Percentiles rank a stretch among this genome's conserved stretches.
phyloP scores from a whole-genome alignment of 148 eudicot genomes.

The Pharnaceum exiguum region DNA sequence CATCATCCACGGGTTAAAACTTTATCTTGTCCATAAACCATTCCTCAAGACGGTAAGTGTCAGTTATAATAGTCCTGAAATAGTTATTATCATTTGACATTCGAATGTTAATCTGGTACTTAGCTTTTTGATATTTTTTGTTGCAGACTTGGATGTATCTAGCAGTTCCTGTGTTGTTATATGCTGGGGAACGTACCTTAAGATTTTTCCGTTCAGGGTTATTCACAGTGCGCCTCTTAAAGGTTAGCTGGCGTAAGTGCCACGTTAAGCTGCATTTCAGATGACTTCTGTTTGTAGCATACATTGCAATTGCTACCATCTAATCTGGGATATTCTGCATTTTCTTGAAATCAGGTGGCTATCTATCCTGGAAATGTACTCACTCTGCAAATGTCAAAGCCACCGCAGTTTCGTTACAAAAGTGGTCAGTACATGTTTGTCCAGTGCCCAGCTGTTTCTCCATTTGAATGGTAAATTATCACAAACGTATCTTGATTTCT shows the following conservation, averaged over 20 bases:
- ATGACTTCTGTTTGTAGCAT: background rate
- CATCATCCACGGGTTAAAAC: slow-evolving; percentile 57
- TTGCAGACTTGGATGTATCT: slow-evolving; percentile 95
- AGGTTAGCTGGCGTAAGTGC: slow-evolving; percentile 39
- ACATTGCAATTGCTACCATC: background rate
- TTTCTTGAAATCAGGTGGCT: slow-evolving; percentile 49
- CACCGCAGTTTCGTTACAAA: slow-evolving; percentile 74
- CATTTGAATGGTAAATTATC: slow-evolving; percentile 78
- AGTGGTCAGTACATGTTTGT: slow-evolving; percentile 99
- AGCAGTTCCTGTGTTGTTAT: slow-evolving; percentile 80
- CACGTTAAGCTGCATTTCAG: background rate
- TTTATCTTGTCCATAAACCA: slow-evolving; percentile 69
- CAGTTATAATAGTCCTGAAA: background rate
- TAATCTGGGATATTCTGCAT: background rate
- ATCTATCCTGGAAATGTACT: slow-evolving; percentile 89
- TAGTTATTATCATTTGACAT: background rate
- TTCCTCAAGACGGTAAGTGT: slow-evolving; percentile 60
- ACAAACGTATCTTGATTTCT: background rate
- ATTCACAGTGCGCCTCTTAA: slow-evolving; percentile 57
- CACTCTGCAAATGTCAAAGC: slow-evolving; percentile 91
- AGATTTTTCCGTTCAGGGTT: slow-evolving; percentile 81
- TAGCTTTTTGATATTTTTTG: slow-evolving; percentile 4
- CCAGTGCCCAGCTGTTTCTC: slow-evolving; percentile 93
- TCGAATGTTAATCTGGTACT: background rate
- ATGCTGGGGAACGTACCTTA: slow-evolving; percentile 90